Conservation (phyloP, 352 stramenopile species). For the Peronospora tabacina region DNA sequence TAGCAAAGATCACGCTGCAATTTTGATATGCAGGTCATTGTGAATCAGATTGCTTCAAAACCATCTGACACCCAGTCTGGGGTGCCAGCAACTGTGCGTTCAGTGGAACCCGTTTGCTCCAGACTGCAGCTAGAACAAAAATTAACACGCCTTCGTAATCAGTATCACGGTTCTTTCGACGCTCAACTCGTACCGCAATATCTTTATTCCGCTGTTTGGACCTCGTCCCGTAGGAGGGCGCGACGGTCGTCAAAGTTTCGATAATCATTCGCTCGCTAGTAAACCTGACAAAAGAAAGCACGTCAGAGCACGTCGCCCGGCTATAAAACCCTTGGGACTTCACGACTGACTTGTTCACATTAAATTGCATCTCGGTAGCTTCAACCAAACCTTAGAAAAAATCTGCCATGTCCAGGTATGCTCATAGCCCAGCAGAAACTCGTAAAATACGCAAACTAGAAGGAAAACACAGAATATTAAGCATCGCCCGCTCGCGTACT, state of each 20-base stretch:
- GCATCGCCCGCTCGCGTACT: conserved; percentile 17
- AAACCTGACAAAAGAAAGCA: conserved; percentile 10
- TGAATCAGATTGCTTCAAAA: conserved; percentile 22
- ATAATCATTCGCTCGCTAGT: conserved; percentile 1
- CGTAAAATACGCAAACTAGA: conserved; percentile 19
- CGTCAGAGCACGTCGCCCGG: conserved; percentile 12
- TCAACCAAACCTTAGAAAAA: conserved; percentile 18
- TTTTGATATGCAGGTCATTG: conserved; percentile 2
- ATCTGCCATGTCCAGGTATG: conserved; percentile 7
- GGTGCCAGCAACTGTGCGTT: conserved; percentile 4
- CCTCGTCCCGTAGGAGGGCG: conserved; percentile 13
- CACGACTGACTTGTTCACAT: conserved; percentile 3
- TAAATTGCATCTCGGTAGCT: conserved; percentile 7
- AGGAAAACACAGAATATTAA: conserved; percentile 30
- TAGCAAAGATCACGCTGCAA: background rate
- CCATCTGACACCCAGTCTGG: conserved; percentile 11
- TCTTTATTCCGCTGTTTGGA: conserved; percentile 14
- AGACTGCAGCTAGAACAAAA: conserved; percentile 4
- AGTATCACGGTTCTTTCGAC: conserved; percentile 6
- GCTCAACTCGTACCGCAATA: conserved; percentile 7
- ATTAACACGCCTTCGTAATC: conserved; percentile 18
- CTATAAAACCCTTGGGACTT: conserved; percentile 7
- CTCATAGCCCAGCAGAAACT: conserved; percentile 12
- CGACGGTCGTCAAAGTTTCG: conserved; percentile 5
- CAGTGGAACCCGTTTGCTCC: conserved; percentile 16